A percentile compares a stretch with the other conserved stretches of the same genome.
Evolutionary conservation across 331 rosid species (phyloP).

Genomic region (Arachis monticola): DNA sequence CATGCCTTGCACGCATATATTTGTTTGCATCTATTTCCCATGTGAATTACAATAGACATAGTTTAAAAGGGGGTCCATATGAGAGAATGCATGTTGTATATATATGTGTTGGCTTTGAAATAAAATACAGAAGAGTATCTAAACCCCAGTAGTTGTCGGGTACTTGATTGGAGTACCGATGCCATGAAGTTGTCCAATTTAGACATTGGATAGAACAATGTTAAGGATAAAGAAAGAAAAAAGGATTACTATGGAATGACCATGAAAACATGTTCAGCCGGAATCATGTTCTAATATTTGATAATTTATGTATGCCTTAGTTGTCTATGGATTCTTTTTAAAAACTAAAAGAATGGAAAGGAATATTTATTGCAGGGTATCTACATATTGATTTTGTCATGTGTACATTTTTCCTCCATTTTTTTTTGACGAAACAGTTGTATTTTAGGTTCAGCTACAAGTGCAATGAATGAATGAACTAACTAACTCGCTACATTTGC

Average conservation of each 20-base stretch:
- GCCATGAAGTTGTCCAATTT: neutral
- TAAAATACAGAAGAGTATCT: constrained; percentile 15
- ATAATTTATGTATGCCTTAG: constrained; percentile 20
- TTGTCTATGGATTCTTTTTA: constrained; percentile 10
- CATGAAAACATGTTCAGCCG: constrained; percentile 19
- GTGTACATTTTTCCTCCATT: neutral
- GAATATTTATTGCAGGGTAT: neutral
- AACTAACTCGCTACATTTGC: neutral
- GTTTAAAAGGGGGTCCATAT: constrained; percentile 3
- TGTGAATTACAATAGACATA: constrained; percentile 13
- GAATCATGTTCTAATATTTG: constrained; percentile 27
- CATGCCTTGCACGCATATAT: neutral
- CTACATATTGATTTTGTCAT: neutral
- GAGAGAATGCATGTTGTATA: neutral
- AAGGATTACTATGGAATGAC: neutral
- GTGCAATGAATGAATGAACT: neutral
- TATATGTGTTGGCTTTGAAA: constrained; percentile 1
- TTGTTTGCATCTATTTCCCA: constrained; percentile 3
- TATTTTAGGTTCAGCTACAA: constrained; percentile 6
- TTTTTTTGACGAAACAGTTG: neutral
- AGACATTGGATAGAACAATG: neutral
- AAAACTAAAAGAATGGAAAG: neutral
- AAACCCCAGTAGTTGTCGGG: constrained; percentile 3
- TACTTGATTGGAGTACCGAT: constrained; percentile 13
- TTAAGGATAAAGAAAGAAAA: neutral